A percentile compares a stretch with the other conserved stretches of the same genome.
phyloP scores from a whole-genome alignment of 2,329 filamentous ascomycete species.

The Arthrobotrys iridis region DNA sequence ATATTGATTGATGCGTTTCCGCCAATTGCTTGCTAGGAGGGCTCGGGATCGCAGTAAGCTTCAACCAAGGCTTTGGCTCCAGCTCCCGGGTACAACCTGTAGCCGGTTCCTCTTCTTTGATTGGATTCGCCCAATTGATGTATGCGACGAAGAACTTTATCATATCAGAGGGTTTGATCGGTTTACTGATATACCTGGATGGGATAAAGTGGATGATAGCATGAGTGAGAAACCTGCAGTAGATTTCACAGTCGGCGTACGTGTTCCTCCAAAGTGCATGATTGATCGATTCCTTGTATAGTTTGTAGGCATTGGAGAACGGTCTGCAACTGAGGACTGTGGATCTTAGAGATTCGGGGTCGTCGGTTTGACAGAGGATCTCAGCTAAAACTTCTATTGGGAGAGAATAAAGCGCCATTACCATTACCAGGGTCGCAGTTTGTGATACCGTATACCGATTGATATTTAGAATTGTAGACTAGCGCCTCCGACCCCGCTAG shows the following conservation, averaged over 20 bases:
- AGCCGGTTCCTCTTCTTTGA: not conserved
- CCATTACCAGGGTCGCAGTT: not conserved
- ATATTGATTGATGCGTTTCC: slow-evolving; percentile 12
- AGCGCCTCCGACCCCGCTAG: too few relatives aligned
- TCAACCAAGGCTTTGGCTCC: not conserved
- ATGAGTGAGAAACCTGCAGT: slow-evolving; percentile 19
- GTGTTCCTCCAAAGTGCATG: slow-evolving; percentile 4
- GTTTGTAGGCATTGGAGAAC: not conserved
- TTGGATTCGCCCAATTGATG: not conserved
- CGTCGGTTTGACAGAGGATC: slow-evolving; percentile 21
- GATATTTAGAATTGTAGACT: too few relatives aligned
- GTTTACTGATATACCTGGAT: not conserved
- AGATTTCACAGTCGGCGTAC: not conserved
- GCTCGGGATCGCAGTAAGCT: not conserved
- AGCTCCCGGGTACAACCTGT: not conserved
- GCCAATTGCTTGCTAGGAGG: not conserved
- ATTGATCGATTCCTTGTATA: not conserved
- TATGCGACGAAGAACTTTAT: not conserved
- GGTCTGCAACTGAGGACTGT: not conserved
- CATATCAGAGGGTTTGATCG: not conserved
- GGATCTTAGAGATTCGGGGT: not conserved
- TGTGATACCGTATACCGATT: too few relatives aligned
- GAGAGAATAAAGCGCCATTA: not conserved
- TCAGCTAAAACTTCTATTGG: slow-evolving; percentile 5
- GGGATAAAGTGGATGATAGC: not conserved